Evolutionary conservation across 2,329 filamentous ascomycete species (phyloP), one percentile per base, ranked within the genome.

Genomic region (Helicocarpus griseus): DNA sequence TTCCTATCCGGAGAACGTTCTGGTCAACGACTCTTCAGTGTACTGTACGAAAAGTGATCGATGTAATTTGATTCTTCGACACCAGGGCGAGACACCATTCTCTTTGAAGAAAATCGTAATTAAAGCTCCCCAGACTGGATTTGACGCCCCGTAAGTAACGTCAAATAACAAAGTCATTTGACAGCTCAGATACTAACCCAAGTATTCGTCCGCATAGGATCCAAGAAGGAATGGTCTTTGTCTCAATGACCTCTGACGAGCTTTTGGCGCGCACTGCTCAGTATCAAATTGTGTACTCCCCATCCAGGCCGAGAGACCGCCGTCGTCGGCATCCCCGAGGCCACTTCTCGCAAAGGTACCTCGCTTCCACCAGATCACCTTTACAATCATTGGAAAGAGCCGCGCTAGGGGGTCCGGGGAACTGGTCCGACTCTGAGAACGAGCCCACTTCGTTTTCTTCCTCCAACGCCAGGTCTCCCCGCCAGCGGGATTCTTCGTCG

Each of bases 181-280:
- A 38, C 48, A 19, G 31, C 29, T 14, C 11, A 11, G 33, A 50
- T 36, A 44, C 22, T 24, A 4, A 44, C 13, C 33, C 21, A 14
- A 29, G 5, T 36, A 24, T 41, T 40, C 39, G 17, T 53, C 44
- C 54, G 55, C 50, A 22, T 17, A 91, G 87, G 50, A 84, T 95
- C 49, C 85, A 91, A 68, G 87, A 95, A 76, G 91, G 93, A 41
- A 85, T 96, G 78, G 80, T 97, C 1, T 96, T 96, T 63, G 78
- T 97, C 26, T 81, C 87, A 43, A 95, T 96, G 90, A 79, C 82
- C 38, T 80, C 83, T 35, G 83, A 94, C 58, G 84, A 93, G 54
- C 73, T 93, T 1, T 70, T 93, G 40, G 79, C 76, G 19, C 78
- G 84, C 53, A 93, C 88, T 9, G 79, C 85, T 5, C 78, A 82